Evolutionary conservation across 371 early-diverging fungal species (phyloP), one percentile per base, ranked within the genome.

Genomic region (Mucor indicus): DNA sequence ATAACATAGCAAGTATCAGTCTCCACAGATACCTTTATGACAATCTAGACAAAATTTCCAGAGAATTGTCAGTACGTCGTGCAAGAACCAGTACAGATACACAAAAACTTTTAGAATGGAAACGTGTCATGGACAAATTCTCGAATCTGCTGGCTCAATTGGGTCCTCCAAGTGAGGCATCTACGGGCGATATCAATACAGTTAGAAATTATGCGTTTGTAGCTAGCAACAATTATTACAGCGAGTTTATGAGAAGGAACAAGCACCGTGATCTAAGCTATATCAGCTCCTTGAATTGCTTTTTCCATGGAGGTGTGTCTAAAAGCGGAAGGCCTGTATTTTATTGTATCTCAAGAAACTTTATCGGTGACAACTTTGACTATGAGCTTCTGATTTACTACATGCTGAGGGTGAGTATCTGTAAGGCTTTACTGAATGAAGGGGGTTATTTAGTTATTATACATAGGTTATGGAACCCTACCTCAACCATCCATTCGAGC

Each of bases 71-170:
- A 6, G 55, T 48, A 1, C 64, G 62, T 13, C 54, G 54, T 25
- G 49, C 50, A 22, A 50, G 43, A 31, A 49, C 35, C n/a, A 52
- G 31, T 17, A 38, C 41, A 16, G 55, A 58, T 32, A 58, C 62
- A 10, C 61, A 60, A 37, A 53, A 53, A 7, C 42, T 61, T 8
- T 38, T 64, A 4, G 62, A 60, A 19, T 42, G 46, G 36, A 84
- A 81, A 53, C 55, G 69, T 12, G 62, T 73, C 3, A 83, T 87
- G 57, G 85, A 87, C 31, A 84, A 82, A 41, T 68, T 95, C 0
- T 87, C 90, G 0, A 90, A 84, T 27, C 51, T 95, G 25, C 60
- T 95, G 41, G 87, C 90, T 6, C 91, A 90, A 55, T 69, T 95
- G 11, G 95, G 93, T 10, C 85, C 89, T 17, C 87, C 89, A 0